These are phyloP conservation scores for Starmerella potacharoeniae DNA, from an alignment of 805 yeast genomes.

Conservation along the genomic window DNA sequence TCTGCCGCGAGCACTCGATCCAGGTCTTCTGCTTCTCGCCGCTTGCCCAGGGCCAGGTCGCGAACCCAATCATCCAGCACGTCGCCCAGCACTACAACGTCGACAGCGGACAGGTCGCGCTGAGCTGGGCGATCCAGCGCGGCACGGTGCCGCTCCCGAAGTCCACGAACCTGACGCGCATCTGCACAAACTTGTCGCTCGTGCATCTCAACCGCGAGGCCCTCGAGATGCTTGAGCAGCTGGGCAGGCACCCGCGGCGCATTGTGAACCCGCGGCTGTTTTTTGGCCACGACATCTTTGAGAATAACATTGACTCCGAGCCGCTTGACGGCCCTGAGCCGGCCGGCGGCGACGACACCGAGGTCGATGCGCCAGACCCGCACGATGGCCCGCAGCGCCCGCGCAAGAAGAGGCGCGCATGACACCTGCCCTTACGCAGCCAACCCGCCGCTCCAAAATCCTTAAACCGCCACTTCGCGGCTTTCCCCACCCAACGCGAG, in stretches of 20 bases:
- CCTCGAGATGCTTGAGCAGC: conserved; percentile 25
- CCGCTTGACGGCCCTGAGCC: conserved; percentile 2
- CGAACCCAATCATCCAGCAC: conserved; percentile 39
- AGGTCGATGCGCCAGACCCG: not conserved
- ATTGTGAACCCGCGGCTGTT: conserved; percentile 17
- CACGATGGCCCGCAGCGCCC: not conserved
- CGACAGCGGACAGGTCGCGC: conserved; percentile 44
- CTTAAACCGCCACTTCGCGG: no score
- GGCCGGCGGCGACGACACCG: not conserved
- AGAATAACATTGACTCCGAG: conserved; percentile 19
- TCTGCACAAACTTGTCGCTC: conserved; percentile 35
- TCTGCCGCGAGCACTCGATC: conserved; percentile 41
- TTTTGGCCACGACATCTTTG: conserved; percentile 22
- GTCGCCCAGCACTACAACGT: conserved; percentile 48
- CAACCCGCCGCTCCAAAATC: no score
- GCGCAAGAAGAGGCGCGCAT: no score
- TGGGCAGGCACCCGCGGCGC: conserved; percentile 23
- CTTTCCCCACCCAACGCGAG: no score
- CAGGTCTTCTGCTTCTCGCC: conserved; percentile 65
- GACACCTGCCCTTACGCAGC: no score
- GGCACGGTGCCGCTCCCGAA: conserved; percentile 59
- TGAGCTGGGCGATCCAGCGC: conserved; percentile 51
- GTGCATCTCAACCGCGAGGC: conserved; percentile 36
- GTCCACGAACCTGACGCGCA: conserved; percentile 53
- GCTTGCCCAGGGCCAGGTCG: conserved; percentile 48